Evolutionary conservation across 352 stramenopile genomes (phyloP), one percentile per base, ranked within the genome.

Genomic region (Nothophytophthora sp.): DNA sequence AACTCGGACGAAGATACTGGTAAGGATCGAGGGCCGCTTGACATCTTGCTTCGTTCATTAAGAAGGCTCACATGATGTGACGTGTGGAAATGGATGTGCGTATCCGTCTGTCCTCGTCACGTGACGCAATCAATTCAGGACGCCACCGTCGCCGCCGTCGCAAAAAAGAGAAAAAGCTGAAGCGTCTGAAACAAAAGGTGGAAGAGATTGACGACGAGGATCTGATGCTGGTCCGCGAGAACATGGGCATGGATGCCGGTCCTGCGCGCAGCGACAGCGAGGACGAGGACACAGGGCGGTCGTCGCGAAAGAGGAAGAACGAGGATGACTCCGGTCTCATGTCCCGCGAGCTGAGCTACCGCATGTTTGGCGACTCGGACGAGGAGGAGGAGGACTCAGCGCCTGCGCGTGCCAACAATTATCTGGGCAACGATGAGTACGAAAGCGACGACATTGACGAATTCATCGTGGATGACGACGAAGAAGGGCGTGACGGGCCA

Each of bases 381-480:
- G 86, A 96, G 27, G 86, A 96, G 44, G 86, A 96, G 55, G 86
- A 95, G 25, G 76, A 90, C 28, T 82, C 76, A 24, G 79, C 71
- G 0, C 78, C 80, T 0, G 69, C 79, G 18, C 70, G 77, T 15
- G 79, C 75, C 35, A 86, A 76, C 50, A 92, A 92, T 50, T 96
- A 92, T 51, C 55, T 92, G 2, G 86, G 86, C 35, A 89, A 90
- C 23, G 81, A 94, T 32, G 86, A 96, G 47, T 96, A 95, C 60
- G 85, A 94, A 61, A 95, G 84, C 53, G 86, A 96, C 35, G 84
- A 94, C 30, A 92, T 94, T 50, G 86, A 95, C 36, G 86, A 94
- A 45, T 96, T 96, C 30, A 96, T 96, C 33, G 86, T 96, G 10
- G 85, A 93, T 35, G 86, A 96, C 37, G 86, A 96, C 30, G 86